These are phyloP conservation scores for Thermoascus crustaceus DNA, from an alignment of 2,329 filamentous ascomycete genomes.

Conservation along the genomic window DNA sequence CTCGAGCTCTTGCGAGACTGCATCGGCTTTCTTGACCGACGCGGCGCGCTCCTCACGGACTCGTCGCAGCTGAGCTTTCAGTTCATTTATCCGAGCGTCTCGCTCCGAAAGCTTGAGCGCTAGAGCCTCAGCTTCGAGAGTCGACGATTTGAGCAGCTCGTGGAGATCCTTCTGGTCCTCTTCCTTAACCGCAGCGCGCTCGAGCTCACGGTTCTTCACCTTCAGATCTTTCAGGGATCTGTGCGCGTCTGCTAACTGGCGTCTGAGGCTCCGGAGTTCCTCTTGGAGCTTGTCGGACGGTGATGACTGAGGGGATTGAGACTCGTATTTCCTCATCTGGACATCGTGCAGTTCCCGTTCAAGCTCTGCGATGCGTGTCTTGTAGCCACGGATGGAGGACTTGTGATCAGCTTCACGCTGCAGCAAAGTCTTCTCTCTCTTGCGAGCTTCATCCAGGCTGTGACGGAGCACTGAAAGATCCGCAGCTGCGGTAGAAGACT, in stretches of 20 bases:
- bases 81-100: conserved; percentile 54
- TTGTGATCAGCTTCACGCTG: conserved; percentile 60
- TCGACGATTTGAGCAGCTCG: conserved; percentile 39
- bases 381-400: conserved; percentile 54
- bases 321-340: conserved; percentile 43
- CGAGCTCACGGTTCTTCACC: conserved; percentile 41
- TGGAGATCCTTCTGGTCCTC: conserved; percentile 38
- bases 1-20: conserved; percentile 36
- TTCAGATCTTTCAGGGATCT: conserved; percentile 51
- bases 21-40: conserved; percentile 33
- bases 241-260: conserved; percentile 54
- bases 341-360: conserved; percentile 61
- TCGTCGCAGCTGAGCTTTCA: conserved; percentile 56
- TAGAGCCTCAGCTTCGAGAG: conserved; percentile 53
- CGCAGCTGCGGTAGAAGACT: conserved; percentile 24
- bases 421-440: conserved; percentile 56
- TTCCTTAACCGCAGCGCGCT: conserved; percentile 41
- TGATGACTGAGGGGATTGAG: conserved; percentile 47
- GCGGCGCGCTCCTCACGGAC: conserved; percentile 40
- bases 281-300: conserved; percentile 34
- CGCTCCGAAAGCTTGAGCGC: conserved; percentile 64
- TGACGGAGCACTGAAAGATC: conserved; percentile 56
- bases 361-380: conserved; percentile 57
- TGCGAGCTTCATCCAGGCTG: conserved; percentile 56
- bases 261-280: conserved; percentile 52